Percentiles rank a stretch among this genome's conserved stretches.
These are phyloP conservation scores for Glaciozyma martinii DNA, from an alignment of 768 basidiomycete genomes.

Conservation along the genomic window DNA sequence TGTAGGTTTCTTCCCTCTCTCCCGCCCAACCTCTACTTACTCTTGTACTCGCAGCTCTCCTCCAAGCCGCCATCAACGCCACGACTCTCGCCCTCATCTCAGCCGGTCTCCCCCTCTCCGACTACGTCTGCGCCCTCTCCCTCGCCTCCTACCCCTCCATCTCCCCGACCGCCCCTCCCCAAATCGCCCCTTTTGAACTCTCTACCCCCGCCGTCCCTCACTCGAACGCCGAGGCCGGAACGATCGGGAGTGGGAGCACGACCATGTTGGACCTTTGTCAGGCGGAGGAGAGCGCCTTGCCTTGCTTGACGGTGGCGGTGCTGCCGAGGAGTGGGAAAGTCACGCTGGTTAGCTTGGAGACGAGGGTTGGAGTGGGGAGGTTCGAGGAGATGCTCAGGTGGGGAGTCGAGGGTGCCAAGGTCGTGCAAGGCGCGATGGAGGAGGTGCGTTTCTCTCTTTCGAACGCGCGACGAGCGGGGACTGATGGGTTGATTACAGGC, in stretches of 20 bases:
- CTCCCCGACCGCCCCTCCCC: conserved; percentile 40
- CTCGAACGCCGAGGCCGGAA: conserved; percentile 10
- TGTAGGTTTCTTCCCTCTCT: conserved; percentile 35
- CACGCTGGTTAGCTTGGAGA: conserved; percentile 86
- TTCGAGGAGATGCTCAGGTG: conserved; percentile 81
- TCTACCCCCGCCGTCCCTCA: conserved; percentile 38
- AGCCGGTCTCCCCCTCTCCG: conserved; percentile 80
- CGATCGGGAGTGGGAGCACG: conserved; percentile 40
- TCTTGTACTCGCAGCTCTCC: conserved; percentile 47
- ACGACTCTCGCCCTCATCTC: conserved; percentile 83
- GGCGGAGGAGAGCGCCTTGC: conserved; percentile 83
- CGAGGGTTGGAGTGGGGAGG: conserved; percentile 79
- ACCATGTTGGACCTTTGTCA: conserved; percentile 79
- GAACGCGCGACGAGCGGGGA: not conserved
- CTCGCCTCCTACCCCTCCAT: conserved; percentile 65
- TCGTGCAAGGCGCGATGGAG: conserved; percentile 73
- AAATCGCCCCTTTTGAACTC: conserved; percentile 40
- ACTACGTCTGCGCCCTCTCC: conserved; percentile 83
- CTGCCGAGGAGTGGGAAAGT: conserved; percentile 64
- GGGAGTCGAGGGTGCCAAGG: conserved; percentile 64
- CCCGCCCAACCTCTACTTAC: not conserved
- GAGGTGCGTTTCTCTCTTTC: conserved; percentile 9
- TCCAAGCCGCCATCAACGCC: conserved; percentile 87
- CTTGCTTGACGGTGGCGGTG: conserved; percentile 76
- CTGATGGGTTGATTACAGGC: not conserved